These are phyloP conservation scores for Krasilnikovozyma curviuscula DNA, from an alignment of 768 basidiomycete species.

Conservation along the genomic window DNA sequence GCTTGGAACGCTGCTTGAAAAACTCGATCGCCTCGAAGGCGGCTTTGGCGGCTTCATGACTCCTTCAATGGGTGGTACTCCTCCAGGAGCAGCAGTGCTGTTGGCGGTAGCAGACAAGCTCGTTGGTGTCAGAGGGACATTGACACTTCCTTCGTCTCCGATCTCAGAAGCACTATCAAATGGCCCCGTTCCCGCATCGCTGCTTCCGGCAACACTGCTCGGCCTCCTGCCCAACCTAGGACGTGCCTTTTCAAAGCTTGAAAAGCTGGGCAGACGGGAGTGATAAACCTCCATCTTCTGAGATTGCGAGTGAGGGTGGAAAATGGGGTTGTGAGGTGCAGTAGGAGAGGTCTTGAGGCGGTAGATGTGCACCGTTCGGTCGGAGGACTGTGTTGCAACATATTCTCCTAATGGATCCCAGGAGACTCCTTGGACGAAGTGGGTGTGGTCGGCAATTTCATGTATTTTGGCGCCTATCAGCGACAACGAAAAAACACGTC, in stretches of 20 bases:
- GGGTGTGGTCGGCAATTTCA: slow-evolving; percentile 81
- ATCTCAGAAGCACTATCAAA: too few species aligned
- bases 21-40: too few species aligned
- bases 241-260: too few species aligned
- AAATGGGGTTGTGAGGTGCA: slow-evolving; percentile 62
- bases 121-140: too few species aligned
- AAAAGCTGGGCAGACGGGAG: slow-evolving; percentile 26
- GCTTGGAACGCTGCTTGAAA: too few species aligned
- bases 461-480: slow-evolving; percentile 61
- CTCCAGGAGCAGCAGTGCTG: too few species aligned
- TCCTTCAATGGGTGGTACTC: slow-evolving; percentile 18
- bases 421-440: slow-evolving; percentile 95
- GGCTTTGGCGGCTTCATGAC: too few species aligned
- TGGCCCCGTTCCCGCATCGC: too few species aligned
- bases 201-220: too few species aligned
- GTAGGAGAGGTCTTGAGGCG: too few species aligned
- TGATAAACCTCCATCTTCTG: slow-evolving; percentile 24
- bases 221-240: too few species aligned
- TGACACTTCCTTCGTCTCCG: too few species aligned
- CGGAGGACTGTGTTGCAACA: slow-evolving; percentile 90
- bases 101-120: slow-evolving; percentile 21
- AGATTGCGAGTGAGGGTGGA: slow-evolving; percentile 31
- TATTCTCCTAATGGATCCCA: slow-evolving; percentile 98
- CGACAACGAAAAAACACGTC: slow-evolving; percentile 7
- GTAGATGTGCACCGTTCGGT: slow-evolving; percentile 90